These are phyloP conservation scores for Dichotomopilus funicola DNA, from an alignment of 2,329 filamentous ascomycete genomes.

Conservation along the genomic window DNA sequence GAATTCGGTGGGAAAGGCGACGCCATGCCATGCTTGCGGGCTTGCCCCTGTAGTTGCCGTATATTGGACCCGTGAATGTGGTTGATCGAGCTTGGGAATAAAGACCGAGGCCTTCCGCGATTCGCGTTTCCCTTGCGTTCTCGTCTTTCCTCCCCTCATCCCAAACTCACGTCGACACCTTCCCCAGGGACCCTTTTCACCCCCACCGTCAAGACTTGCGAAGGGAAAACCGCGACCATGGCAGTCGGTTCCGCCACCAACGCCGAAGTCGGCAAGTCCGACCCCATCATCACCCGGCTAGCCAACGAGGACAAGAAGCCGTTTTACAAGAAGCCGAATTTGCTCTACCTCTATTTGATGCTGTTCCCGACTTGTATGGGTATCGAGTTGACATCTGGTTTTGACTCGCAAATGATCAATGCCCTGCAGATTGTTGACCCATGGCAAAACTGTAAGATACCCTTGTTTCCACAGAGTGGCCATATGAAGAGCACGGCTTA, in stretches of 20 bases:
- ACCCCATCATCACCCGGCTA: constrained; percentile 34
- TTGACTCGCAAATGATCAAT: constrained; percentile 42
- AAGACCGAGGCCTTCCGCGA: not conserved
- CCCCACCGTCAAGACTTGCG: no score
- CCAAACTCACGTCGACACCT: not conserved
- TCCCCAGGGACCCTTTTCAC: not conserved
- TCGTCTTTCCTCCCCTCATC: not conserved
- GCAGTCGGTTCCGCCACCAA: constrained; percentile 8
- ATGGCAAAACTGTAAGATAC: constrained; percentile 32
- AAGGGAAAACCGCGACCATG: constrained; percentile 5
- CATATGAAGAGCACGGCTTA: not conserved
- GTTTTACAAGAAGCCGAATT: constrained; percentile 55
- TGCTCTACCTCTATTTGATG: constrained; percentile 49
- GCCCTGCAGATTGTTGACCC: constrained; percentile 35
- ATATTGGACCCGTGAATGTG: constrained; percentile 10
- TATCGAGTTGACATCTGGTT: constrained; percentile 47
- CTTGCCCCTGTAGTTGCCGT: constrained; percentile 4
- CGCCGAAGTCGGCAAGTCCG: constrained; percentile 25
- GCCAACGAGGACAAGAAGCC: constrained; percentile 35
- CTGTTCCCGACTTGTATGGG: constrained; percentile 56
- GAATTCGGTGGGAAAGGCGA: not conserved
- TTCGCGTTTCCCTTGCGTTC: not conserved
- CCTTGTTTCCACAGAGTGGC: not conserved
- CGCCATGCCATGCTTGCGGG: constrained; percentile 12
- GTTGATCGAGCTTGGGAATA: constrained; percentile 4